Evolutionary conservation across 2,329 filamentous ascomycete species (phyloP).

Genomic region (Ophiostoma australiae): DNA sequence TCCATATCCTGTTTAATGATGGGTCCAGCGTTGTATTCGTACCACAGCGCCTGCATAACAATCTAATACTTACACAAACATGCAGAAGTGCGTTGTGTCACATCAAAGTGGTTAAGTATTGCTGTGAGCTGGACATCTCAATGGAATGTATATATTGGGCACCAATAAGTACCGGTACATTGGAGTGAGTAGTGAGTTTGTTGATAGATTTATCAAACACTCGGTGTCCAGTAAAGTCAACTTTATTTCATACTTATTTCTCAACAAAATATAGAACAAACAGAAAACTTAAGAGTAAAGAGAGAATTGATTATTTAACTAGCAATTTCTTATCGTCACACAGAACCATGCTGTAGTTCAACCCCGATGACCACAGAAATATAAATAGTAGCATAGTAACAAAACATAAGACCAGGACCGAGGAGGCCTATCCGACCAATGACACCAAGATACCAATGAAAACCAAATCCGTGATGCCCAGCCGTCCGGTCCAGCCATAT

Average conservation of each 20-base stretch:
- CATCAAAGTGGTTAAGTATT: background rate
- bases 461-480: slow-evolving; percentile 2
- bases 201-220: too few species aligned
- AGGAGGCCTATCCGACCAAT: background rate
- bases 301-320: background rate
- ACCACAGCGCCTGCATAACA: background rate
- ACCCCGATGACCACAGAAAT: background rate
- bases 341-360: background rate
- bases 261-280: background rate
- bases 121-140: background rate
- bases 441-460: background rate
- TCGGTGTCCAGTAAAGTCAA: too few species aligned
- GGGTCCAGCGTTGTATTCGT: background rate
- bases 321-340: background rate
- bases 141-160: too few species aligned
- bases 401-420: background rate
- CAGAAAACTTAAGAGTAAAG: background rate
- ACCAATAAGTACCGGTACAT: background rate
- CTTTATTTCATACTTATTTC: too few species aligned
- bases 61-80: background rate
- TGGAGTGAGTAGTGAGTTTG: background rate
- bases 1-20: background rate
- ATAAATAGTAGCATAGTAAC: background rate
- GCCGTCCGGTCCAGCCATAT: background rate
- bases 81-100: background rate